Base-by-base conservation (phyloP, 495 filamentous ascomycete species). In the Aspergillus avenaceus region DNA sequence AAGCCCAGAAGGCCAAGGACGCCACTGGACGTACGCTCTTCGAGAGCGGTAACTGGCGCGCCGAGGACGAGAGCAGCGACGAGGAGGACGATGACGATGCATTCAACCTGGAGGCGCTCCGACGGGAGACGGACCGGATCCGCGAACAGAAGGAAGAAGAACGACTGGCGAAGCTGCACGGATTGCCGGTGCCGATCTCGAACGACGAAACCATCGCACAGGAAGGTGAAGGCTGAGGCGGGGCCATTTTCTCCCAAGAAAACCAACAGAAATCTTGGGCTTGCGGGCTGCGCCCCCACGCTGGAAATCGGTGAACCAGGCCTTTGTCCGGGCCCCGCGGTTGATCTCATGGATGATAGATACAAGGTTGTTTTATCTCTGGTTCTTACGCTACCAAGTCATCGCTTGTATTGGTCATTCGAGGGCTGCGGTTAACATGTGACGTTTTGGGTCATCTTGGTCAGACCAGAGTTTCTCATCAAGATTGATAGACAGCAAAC, bases 11-110 rank as follows among this genome's bases (percentile, higher is more conserved):
- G 65, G 88, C 90, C 53, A 97, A 96, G 76, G 93, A 99, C 58
- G 90, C 88, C 14, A 99, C 95, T 23, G 93, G 93, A 56, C 80
- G 91, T 69, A 86, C 89, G 22, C 73, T 99, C 70, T 99, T 99
- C 67, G 93, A 99, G 70, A 88, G 87, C 66, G 93, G 93, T 56
- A 90, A 91, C 66, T 98, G 95, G 95, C 75, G 82, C 49, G 79
- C 70, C 42, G 83, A 81, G 41, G 85, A 83, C 18, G 84, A 84
- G 9, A 80, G 81, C 27, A 81, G 78, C 4, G 77, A 77, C 6
- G 81, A 81, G 42, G 83, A 84, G 18, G 82, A 77, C 40, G 78
- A 68, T 41, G 74, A 62, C 24, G 81, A 61, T 53, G 67, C 69
- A 18, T 96, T 84, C 80, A 91, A 96, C 69, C 71, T 97, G 61